Base-by-base conservation (phyloP, 106 monocot species). In the Dendrobium nobile region DNA sequence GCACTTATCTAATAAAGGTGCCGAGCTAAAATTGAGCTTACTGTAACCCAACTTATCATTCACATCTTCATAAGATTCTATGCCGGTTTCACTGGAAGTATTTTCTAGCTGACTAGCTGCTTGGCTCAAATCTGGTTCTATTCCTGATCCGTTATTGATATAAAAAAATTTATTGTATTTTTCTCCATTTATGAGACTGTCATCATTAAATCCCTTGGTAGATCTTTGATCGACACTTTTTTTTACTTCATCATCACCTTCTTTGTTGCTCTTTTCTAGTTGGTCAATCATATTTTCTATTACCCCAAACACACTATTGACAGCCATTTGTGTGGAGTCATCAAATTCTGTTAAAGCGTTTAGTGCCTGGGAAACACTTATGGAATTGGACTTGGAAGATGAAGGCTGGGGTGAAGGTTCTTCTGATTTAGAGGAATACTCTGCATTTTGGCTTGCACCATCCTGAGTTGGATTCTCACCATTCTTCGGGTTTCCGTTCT, bases 201-300 rank as follows among this genome's bases (percentile, higher is more conserved):
- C 19, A 44, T 79, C 80, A 67, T 31, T 17, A 56, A 79, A 13
- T 41, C 4, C 37, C 77, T 76, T 70, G 40, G 8, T 42, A 59
- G 81, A 37, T 78, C 80, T 65, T 37, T 84, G 72, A 72, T 89
- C 77, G 18, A 51, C 81, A 70, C 7, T 28, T 20, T 55, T 45
- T 67, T 64, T 61, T 65, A 41, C 78, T 59, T 70, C 82, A 67
- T 72, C 83, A 59, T 84, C 80, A 75, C 65, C 84, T 64, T 81
- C 37, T 8, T 84, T 85, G 54, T 77, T 85, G 79, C 82, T 85
- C 87, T 95, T 93, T 85, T 99, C 95, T 43, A 91, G 82, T 41
- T 99, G 91, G 68, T 99, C 99, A 67, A 99, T 95, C 93, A 99
- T 90, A 78, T 93, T 88, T 82, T 99, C 99, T 83, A 95, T 77